Evolutionary conservation across 129 eudicot species (phyloP).

Genomic region (Calendula officinalis): DNA sequence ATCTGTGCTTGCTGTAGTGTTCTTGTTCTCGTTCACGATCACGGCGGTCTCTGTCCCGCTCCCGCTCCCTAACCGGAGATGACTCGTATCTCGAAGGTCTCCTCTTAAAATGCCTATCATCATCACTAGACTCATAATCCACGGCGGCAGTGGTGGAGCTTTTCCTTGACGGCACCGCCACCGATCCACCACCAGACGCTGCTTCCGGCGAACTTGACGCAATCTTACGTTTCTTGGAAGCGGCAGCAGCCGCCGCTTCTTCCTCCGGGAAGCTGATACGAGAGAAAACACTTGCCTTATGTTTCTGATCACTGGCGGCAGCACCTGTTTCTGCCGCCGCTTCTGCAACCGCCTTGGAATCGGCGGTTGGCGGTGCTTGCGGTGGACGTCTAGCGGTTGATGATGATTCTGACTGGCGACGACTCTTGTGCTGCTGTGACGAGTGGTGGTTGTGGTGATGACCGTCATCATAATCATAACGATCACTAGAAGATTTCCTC

Average conservation of each 20-base stretch:
- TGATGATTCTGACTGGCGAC: conserved; percentile 46
- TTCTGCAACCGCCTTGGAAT: conserved; percentile 33
- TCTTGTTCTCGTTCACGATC: too few species aligned
- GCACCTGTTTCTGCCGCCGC: conserved; percentile 25
- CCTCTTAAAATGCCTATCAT: conserved; percentile 92
- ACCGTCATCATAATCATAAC: conserved; percentile 37
- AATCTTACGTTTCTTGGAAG: conserved; percentile 62
- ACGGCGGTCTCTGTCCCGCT: neutral
- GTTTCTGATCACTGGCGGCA: conserved; percentile 42
- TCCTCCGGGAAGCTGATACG: conserved; percentile 85
- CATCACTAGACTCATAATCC: conserved; percentile 85
- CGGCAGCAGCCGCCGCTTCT: conserved; percentile 37
- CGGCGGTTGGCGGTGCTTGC: conserved; percentile 36
- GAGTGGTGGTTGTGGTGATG: conserved; percentile 40
- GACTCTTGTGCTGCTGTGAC: conserved; percentile 35
- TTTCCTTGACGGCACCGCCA: conserved; percentile 39
- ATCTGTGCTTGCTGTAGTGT: conserved; percentile 54
- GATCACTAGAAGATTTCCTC: conserved; percentile 46
- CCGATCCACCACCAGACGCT: conserved; percentile 20
- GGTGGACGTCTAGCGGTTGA: conserved; percentile 30
- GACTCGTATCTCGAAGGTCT: conserved; percentile 75
- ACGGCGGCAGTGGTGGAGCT: conserved; percentile 24
- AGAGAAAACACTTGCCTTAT: conserved; percentile 76
- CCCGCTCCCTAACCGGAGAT: conserved; percentile 54
- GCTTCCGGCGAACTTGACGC: conserved; percentile 41